Conservation (phyloP, 169 alveolate genomes). For the Cryptosporidium viatorum region DNA sequence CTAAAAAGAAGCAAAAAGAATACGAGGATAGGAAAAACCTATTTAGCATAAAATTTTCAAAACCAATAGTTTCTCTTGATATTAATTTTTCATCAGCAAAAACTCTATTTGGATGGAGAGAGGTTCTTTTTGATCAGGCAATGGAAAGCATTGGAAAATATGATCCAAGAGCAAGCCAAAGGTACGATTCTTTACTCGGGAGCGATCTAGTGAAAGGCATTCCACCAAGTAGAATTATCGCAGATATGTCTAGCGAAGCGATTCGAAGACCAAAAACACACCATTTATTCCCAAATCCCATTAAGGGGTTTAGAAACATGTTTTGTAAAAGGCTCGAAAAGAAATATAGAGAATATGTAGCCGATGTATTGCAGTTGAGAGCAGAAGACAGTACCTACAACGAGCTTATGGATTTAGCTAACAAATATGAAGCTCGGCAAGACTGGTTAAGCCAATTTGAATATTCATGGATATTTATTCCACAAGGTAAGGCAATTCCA, state of each 20-base stretch:
- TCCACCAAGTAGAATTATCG: slow-evolving; percentile 64
- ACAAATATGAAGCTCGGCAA: slow-evolving; percentile 48
- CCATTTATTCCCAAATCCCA: slow-evolving; percentile 5
- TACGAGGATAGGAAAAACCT: background rate
- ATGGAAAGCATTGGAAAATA: slow-evolving; percentile 60
- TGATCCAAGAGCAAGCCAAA: slow-evolving; percentile 70
- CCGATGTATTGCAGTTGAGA: slow-evolving; percentile 29
- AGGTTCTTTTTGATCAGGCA: slow-evolving; percentile 66
- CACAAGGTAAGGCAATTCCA: background rate
- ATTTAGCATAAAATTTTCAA: background rate
- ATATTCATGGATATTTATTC: slow-evolving; percentile 60
- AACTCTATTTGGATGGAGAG: slow-evolving; percentile 69
- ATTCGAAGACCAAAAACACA: slow-evolving; percentile 53
- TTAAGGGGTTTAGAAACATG: slow-evolving; percentile 23
- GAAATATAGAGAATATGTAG: slow-evolving; percentile 59
- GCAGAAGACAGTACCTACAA: slow-evolving; percentile 47
- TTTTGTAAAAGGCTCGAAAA: slow-evolving; percentile 22
- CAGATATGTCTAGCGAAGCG: slow-evolving; percentile 71
- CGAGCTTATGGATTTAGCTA: slow-evolving; percentile 57
- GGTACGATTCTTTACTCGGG: slow-evolving; percentile 8
- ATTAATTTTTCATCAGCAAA: background rate
- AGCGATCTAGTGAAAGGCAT: slow-evolving; percentile 42
- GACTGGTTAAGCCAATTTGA: slow-evolving; percentile 67
- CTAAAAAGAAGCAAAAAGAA: slow-evolving; percentile 22
- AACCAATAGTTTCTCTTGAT: background rate